Conservation (phyloP, 1,139 yeast genomes). For the Candida dubliniensis region DNA sequence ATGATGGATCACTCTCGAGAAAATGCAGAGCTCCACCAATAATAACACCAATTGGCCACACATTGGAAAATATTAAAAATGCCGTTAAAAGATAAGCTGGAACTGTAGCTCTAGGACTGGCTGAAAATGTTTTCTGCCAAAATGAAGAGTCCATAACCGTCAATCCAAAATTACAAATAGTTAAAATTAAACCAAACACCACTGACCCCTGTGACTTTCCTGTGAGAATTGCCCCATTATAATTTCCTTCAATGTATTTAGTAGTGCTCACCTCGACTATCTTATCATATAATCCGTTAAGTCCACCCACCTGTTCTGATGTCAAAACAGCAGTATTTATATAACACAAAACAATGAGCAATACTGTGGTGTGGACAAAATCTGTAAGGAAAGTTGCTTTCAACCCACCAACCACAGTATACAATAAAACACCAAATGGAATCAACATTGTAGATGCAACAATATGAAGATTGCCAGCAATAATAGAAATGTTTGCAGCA, state of each 20-base stretch:
- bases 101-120: slow-evolving; percentile 33
- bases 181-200: slow-evolving; percentile 30
- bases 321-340: slow-evolving; percentile 27
- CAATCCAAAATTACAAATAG: slow-evolving; percentile 31
- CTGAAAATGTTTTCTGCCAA: slow-evolving; percentile 37
- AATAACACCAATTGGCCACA: slow-evolving; percentile 33
- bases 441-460: slow-evolving; percentile 35
- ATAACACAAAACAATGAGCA: slow-evolving; percentile 30
- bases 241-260: slow-evolving; percentile 31
- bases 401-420: slow-evolving; percentile 43
- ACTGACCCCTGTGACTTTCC: slow-evolving; percentile 34
- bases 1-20: slow-evolving; percentile 24
- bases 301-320: slow-evolving; percentile 29
- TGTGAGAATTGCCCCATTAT: slow-evolving; percentile 33
- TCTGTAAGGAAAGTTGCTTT: slow-evolving; percentile 43
- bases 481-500: slow-evolving; percentile 33
- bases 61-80: slow-evolving; percentile 29
- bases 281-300: slow-evolving; percentile 28
- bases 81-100: slow-evolving; percentile 42
- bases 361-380: slow-evolving; percentile 34
- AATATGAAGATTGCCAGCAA: slow-evolving; percentile 34
- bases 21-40: slow-evolving; percentile 29
- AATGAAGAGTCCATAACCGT: slow-evolving; percentile 34
- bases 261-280: slow-evolving; percentile 17
- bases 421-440: slow-evolving; percentile 38